These are phyloP conservation scores for Diatrype stigma DNA, from an alignment of 2,329 filamentous ascomycete genomes.

Conservation along the genomic window DNA sequence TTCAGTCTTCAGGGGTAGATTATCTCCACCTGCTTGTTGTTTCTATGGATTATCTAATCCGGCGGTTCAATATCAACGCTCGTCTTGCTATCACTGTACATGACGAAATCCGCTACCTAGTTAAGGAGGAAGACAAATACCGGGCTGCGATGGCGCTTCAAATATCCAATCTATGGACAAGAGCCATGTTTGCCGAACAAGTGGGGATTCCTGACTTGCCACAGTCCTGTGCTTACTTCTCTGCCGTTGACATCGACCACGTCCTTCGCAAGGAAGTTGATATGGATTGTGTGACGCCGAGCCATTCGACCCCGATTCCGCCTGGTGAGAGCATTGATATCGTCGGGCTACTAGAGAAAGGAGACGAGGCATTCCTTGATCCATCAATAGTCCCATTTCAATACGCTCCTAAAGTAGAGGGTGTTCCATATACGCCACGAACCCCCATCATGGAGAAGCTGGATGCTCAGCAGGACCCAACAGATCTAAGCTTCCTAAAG, in stretches of 20 bases:
- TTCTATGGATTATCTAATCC: conserved; percentile 87
- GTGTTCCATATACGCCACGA: conserved; percentile 65
- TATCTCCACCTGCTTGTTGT: conserved; percentile 93
- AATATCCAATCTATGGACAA: conserved; percentile 91
- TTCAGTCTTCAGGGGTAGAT: conserved; percentile 94
- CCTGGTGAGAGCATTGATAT: conserved; percentile 89
- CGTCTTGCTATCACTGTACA: conserved; percentile 92
- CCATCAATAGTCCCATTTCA: conserved; percentile 52
- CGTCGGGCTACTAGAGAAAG: conserved; percentile 67
- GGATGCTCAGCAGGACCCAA: conserved; percentile 39
- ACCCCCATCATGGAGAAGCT: conserved; percentile 76
- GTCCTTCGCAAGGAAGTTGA: conserved; percentile 97
- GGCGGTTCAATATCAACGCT: conserved; percentile 79
- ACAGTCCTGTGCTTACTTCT: conserved; percentile 92
- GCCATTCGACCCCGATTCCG: conserved; percentile 71
- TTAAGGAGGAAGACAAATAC: conserved; percentile 81
- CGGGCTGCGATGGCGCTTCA: conserved; percentile 88
- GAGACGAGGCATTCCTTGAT: conserved; percentile 64
- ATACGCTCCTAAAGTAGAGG: conserved; percentile 53
- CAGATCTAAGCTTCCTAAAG: conserved; percentile 63
- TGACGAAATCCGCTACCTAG: conserved; percentile 94
- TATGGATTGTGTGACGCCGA: conserved; percentile 94
- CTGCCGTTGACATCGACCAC: conserved; percentile 89
- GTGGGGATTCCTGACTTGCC: conserved; percentile 94
- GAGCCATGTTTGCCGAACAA: conserved; percentile 96